Evolutionary conservation across 805 yeast genomes (phyloP), one percentile per base, ranked within the genome.

Genomic region (Nakazawaea holstii): DNA sequence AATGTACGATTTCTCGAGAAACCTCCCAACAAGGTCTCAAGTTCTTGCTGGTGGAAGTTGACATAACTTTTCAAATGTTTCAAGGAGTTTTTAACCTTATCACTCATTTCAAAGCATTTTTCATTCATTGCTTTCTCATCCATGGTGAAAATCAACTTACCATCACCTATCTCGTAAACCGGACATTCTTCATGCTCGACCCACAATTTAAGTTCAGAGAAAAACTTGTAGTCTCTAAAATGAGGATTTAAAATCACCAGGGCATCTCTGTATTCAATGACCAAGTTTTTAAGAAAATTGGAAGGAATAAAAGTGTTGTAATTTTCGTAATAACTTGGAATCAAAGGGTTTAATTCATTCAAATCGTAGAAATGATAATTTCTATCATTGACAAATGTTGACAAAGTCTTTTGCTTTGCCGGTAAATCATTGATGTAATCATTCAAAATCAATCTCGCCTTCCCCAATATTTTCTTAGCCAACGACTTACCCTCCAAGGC

Each of bases 311-410:
- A 43, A 2, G 46, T 43, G 6, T 35, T 14, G 13, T 43, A 35
- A 17, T 43, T 43, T 59, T 86, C 90, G 53, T 77, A 81, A 20
- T 68, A 53, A 0, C 85, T 73, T 30, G 73, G 66, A 6, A 74
- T 62, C 49, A 86, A 64, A 0, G 88, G 85, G 9, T 69, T 58
- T 13, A 86, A 58, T 43, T 77, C 80, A 7, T 71, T 70, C 31
- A 70, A 57, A 8, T 66, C 58, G 59, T 77, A 77, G 52, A 70
- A 74, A 61, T 87, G 89, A 50, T 69, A 62, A 58, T 81, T 79
- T 41, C 79, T 72, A 64, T 87, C 80, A 50, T 74, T 67, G 53
- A 65, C 49, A 20, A 11, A 41, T 31, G 13, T 20, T 7, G 32
- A 6, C 20, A 41, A 32, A 3, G 62, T 50, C 28, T 50, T 45